Base-by-base conservation (phyloP, 1,139 yeast genomes). In the Debaryomyces sp. region DNA sequence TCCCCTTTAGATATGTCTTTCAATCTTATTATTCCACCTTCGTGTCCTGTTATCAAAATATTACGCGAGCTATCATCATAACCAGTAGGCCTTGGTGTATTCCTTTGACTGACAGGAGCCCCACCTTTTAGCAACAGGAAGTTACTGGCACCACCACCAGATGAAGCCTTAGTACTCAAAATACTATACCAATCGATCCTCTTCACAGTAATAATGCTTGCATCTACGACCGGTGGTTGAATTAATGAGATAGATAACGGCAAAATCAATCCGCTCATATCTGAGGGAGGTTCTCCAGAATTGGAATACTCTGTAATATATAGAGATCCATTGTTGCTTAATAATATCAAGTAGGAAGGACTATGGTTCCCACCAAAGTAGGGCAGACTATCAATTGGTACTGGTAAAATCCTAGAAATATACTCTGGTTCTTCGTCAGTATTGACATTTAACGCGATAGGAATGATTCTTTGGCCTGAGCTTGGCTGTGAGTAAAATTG, bases 1-100 rank as follows among this genome's bases (percentile, higher is more conserved):
- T 89, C 96, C 24, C 88, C 89, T 53, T 85, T 82, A 0, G 96
- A 84, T 1, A 91, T 85, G 65, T 92, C 97, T 78, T 89, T 84
- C 18, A 94, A 65, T 53, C 96, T 77, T 0, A 94, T 83, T 21
- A 82, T 75, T 0, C 97, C 98, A 59, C 86, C 84, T 33, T 80
- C 79, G 63, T 90, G 97, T 1, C 97, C 98, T 0, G 96, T 82
- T 2, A 88, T 79, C 43, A 87, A 66, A 2, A 90, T 87, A 32
- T 82, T 79, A 34, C 94, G 79, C 38, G 54, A 55, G 8, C 75
- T 73, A 45, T 82, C 88, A 55, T 77, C 81, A 8, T 77, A 70
- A 13, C 94, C 84, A 30, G 83, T 59, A 8, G 81, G 75, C 44
- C 75, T 75, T 27, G 70, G 66, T 5, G 61, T 56, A 38, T 55